Conservation (phyloP, 2,329 filamentous ascomycete genomes). For the Fusarium floridanum region DNA sequence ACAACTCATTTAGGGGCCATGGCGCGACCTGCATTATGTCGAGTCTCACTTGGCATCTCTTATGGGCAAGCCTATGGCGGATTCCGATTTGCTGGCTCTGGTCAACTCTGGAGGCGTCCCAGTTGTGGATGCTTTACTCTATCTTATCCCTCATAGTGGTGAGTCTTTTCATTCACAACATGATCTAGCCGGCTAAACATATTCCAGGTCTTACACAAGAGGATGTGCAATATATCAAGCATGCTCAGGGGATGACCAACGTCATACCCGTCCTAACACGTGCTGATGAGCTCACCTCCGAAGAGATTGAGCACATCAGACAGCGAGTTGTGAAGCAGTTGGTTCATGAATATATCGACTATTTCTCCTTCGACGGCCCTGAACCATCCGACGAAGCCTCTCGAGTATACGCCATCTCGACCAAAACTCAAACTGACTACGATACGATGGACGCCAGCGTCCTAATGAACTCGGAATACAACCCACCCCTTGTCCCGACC, state of each 20-base stretch:
- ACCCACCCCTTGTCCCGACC: constrained; percentile 82
- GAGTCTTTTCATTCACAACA: constrained; percentile 32
- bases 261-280: constrained; percentile 86
- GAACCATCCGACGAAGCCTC: constrained; percentile 46
- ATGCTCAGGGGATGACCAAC: constrained; percentile 81
- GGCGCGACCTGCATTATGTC: constrained; percentile 77
- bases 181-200: constrained; percentile 10
- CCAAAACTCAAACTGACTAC: constrained; percentile 75
- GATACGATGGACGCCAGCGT: constrained; percentile 93
- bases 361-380: constrained; percentile 73
- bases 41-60: constrained; percentile 60
- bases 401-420: constrained; percentile 82
- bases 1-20: constrained; percentile 67
- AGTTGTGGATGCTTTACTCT: constrained; percentile 87
- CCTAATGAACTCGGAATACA: constrained; percentile 91
- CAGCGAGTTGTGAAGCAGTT: constrained; percentile 69
- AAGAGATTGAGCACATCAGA: constrained; percentile 72
- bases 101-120: constrained; percentile 85
- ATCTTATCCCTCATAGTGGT: constrained; percentile 79
- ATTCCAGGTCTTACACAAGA: constrained; percentile 47
- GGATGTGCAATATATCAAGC: constrained; percentile 79
- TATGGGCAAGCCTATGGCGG: constrained; percentile 68
- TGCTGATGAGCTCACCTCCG: constrained; percentile 74
- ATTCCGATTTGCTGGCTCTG: constrained; percentile 80
- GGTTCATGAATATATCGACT: constrained; percentile 67